Evolutionary conservation across 768 basidiomycete species (phyloP).

Genomic region (Russula dissimulans): DNA sequence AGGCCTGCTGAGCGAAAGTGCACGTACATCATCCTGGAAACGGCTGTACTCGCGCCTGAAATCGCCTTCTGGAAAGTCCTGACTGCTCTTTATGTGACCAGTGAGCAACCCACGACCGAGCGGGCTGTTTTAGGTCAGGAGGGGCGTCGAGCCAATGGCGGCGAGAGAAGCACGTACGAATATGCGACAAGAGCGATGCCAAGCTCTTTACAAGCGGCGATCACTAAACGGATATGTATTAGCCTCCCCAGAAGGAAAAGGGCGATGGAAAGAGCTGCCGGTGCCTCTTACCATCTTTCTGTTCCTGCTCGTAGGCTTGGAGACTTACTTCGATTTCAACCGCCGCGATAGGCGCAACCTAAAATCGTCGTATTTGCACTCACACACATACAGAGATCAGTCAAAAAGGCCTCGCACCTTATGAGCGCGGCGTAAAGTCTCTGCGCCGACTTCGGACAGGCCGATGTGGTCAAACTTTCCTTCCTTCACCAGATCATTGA

Average conservation of each 20-base stretch:
- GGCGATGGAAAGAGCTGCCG: not conserved
- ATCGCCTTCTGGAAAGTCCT: constrained; percentile 32
- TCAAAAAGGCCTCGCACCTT: constrained; percentile 33
- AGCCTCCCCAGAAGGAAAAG: not conserved
- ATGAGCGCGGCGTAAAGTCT: constrained; percentile 35
- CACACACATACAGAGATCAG: constrained; percentile 12
- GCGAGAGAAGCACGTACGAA: constrained; percentile 30
- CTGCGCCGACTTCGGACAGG: constrained; percentile 44
- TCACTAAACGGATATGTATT: constrained; percentile 27
- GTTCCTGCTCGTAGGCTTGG: constrained; percentile 47
- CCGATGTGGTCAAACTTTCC: constrained; percentile 54
- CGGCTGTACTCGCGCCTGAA: constrained; percentile 25
- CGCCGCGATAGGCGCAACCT: constrained; percentile 31
- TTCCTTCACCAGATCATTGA: constrained; percentile 41
- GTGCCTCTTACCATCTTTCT: constrained; percentile 31
- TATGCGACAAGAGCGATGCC: constrained; percentile 53
- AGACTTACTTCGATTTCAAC: constrained; percentile 64
- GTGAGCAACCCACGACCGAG: constrained; percentile 46
- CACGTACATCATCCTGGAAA: constrained; percentile 30
- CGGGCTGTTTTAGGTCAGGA: constrained; percentile 29
- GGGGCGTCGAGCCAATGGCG: not conserved
- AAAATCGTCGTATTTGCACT: not conserved
- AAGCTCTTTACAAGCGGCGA: constrained; percentile 46
- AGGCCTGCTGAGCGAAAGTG: not conserved
- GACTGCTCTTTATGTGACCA: constrained; percentile 34